phyloP scores from a whole-genome alignment of 139 green algal species.

The Desmodesmus armatus region DNA sequence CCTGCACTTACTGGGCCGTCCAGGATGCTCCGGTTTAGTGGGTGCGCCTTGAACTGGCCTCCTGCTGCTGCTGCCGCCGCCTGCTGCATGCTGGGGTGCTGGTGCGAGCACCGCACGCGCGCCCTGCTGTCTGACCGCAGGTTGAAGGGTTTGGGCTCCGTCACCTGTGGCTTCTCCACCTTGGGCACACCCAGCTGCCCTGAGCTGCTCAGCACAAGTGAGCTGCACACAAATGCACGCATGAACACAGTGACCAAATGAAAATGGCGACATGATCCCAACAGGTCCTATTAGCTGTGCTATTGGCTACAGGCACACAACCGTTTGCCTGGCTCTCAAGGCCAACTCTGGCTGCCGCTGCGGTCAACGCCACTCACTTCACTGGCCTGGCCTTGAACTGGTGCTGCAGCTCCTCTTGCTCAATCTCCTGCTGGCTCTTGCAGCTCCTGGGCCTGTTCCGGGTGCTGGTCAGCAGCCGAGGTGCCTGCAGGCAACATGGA shows the following conservation, averaged over 20 bases:
- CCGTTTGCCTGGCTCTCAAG: neutral
- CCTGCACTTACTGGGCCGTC: slow-evolving; percentile 44
- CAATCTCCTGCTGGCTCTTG: slow-evolving; percentile 69
- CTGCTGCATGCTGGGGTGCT: slow-evolving; percentile 21
- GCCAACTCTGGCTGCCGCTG: neutral
- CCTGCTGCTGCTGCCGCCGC: slow-evolving; percentile 33
- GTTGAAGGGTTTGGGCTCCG: slow-evolving; percentile 56
- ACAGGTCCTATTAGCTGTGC: neutral
- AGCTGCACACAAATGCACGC: slow-evolving; percentile 46
- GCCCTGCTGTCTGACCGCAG: slow-evolving; percentile 58
- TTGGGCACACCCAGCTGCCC: slow-evolving; percentile 60
- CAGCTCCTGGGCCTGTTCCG: slow-evolving; percentile 56
- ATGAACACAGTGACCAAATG: slow-evolving; percentile 21
- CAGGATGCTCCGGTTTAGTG: slow-evolving; percentile 45
- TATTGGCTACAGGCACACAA: neutral
- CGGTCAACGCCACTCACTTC: slow-evolving; percentile 57
- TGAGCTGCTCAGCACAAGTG: slow-evolving; percentile 51
- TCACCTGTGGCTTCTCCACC: slow-evolving; percentile 55
- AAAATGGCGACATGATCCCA: neutral
- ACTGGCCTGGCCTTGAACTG: slow-evolving; percentile 67
- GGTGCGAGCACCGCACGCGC: slow-evolving; percentile 10
- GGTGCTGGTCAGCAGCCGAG: slow-evolving; percentile 57
- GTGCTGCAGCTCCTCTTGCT: slow-evolving; percentile 67
- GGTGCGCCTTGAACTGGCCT: slow-evolving; percentile 43
- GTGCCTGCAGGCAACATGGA: slow-evolving; percentile 46